Evolutionary conservation across 2,329 filamentous ascomycete species (phyloP).

Genomic region (Pseudocercospora macadamiae): DNA sequence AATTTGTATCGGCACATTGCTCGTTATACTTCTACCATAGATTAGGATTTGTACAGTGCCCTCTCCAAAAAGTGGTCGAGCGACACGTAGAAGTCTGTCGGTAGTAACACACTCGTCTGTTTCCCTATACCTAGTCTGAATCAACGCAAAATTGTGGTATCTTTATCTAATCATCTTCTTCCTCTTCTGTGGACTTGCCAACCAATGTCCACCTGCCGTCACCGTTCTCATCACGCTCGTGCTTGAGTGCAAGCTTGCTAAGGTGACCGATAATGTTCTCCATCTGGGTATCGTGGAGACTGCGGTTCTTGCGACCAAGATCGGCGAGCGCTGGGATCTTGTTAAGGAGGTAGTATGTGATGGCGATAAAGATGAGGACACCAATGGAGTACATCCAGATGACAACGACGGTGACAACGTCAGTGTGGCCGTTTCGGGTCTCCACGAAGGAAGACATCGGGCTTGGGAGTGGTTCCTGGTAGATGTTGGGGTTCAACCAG

Average conservation of each 20-base stretch:
- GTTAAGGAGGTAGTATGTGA: slow-evolving; percentile 67
- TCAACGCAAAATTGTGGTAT: slow-evolving; percentile 31
- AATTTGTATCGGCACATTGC: slow-evolving; percentile 14
- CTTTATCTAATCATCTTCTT: slow-evolving; percentile 51
- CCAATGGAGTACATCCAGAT: slow-evolving; percentile 69
- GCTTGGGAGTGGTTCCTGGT: slow-evolving; percentile 44
- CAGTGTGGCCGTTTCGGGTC: slow-evolving; percentile 53
- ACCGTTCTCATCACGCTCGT: slow-evolving; percentile 56
- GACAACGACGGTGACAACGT: slow-evolving; percentile 67
- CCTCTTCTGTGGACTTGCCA: slow-evolving; percentile 49
- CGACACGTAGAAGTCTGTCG: slow-evolving; percentile 26
- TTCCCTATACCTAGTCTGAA: slow-evolving; percentile 24
- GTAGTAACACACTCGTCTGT: slow-evolving; percentile 28
- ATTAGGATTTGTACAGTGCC: slow-evolving; percentile 27
- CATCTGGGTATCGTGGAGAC: slow-evolving; percentile 63
- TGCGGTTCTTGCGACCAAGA: slow-evolving; percentile 65
- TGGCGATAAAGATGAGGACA: slow-evolving; percentile 66
- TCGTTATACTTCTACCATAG: slow-evolving; percentile 21
- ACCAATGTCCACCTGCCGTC: slow-evolving; percentile 49
- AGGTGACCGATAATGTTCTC: slow-evolving; percentile 69
- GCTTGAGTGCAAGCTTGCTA: slow-evolving; percentile 65
- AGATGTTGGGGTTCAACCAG: slow-evolving; percentile 64
- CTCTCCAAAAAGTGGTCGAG: slow-evolving; percentile 14
- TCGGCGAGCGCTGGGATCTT: slow-evolving; percentile 62
- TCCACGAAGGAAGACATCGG: slow-evolving; percentile 43